phyloP scores from a whole-genome alignment of 257 asterid genomes.

The Rauvolfia tetraphylla region DNA sequence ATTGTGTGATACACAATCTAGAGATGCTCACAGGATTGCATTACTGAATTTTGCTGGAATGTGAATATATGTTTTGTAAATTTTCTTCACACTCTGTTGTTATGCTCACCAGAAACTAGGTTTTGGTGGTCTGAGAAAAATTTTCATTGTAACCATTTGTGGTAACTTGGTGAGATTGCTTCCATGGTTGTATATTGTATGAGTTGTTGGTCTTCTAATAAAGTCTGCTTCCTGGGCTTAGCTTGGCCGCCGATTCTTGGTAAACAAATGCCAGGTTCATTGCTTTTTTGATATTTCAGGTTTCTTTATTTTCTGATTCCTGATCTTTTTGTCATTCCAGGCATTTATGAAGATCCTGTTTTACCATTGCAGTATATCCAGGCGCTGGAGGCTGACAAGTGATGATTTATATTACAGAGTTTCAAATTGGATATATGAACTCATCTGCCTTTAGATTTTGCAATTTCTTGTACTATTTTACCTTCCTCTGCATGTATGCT shows the following conservation, averaged over 20 bases:
- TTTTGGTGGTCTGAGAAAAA: not conserved
- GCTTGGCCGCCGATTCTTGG: not conserved
- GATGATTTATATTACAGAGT: not conserved
- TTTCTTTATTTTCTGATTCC: not conserved
- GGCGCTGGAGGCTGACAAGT: not conserved
- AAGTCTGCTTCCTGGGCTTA: not conserved
- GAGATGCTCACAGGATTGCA: too few relatives aligned
- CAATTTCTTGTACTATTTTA: not conserved
- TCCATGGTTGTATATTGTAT: not conserved
- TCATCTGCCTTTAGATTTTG: not conserved
- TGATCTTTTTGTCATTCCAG: conserved; percentile 13
- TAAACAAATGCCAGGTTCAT: not conserved
- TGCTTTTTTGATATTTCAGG: not conserved
- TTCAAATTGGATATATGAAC: not conserved
- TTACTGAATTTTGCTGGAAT: too few relatives aligned
- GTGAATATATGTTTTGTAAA: not conserved
- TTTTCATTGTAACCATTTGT: not conserved
- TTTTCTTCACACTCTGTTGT: not conserved
- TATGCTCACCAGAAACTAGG: not conserved
- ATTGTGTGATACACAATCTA: not conserved
- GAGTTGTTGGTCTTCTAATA: not conserved
- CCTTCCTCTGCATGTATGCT: conserved; percentile 1
- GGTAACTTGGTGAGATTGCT: not conserved
- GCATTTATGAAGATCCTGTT: conserved; percentile 8
- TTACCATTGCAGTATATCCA: not conserved